Base-by-base conservation (phyloP, 768 basidiomycete genomes). In the Lactifluus subvellereus region DNA sequence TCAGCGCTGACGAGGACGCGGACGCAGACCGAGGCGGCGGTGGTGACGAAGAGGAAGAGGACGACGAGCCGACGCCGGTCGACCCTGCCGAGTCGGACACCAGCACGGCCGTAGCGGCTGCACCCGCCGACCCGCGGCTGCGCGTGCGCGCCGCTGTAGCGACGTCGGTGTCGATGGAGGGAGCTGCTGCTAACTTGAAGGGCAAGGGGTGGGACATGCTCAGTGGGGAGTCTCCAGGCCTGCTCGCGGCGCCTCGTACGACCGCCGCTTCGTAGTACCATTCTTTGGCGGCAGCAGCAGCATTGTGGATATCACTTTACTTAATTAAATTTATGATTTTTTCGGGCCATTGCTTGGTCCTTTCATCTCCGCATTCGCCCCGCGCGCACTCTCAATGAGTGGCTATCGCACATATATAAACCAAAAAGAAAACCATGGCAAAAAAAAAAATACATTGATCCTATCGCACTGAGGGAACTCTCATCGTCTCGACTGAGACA, bases 151-250 rank as follows among this genome's bases (percentile, higher is more conserved):
- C 47, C 6, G 47, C 52, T 22, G 38, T 32, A 4, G n/a, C 33
- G 6, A 20, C 27, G 27, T 27, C 51, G 45, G 52, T 7, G 7
- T 45, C 43, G 14, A 22, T n/a, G 30, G 58, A 61, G 4, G 37
- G 22, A 0, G 20, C 20, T 13, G 4, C 47, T 13, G 22, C 10
- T 7, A 20, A 27, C 22, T 27, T 27, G 22, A 64, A 53, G 40
- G 54, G 38, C n/a, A 64, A 53, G 13, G 80, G 79, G 78, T 80
- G 1, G 80, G 79, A 16, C 6, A 22, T 57, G 33, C 35, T 57
- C 18, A 37, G 47, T 3, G 47, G 8, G 20, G 11, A 22, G 6
- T 27, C 11, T 27, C 22, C 22, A 22, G 9, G 47, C 14, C 8
- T 27, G 18, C 1, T 43, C 18, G 43, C 18, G 20, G 56, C 48